Percentiles rank a stretch among this genome's conserved stretches.
phyloP scores from a whole-genome alignment of 257 asterid species.

The Echites panduratus region DNA sequence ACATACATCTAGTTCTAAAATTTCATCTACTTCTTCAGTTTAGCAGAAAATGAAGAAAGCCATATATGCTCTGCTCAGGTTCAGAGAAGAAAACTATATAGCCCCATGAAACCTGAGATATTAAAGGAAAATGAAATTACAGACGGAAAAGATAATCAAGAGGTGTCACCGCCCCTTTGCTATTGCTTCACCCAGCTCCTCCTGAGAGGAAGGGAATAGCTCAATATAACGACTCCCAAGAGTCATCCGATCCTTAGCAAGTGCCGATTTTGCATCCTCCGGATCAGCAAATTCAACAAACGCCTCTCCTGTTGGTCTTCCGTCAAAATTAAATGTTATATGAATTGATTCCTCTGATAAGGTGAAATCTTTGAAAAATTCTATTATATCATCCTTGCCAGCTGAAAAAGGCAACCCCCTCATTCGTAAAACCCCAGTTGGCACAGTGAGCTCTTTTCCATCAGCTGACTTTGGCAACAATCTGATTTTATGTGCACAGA shows the following conservation, averaged over 20 bases:
- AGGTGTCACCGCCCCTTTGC: conserved; percentile 51
- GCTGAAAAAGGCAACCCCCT: conserved; percentile 92
- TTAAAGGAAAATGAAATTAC: background rate
- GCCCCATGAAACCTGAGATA: background rate
- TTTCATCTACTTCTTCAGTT: background rate
- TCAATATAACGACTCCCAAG: conserved; percentile 85
- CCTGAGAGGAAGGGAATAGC: conserved; percentile 61
- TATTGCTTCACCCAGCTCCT: conserved; percentile 55
- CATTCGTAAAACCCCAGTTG: conserved; percentile 60
- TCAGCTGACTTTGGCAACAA: conserved; percentile 49
- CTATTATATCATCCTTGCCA: conserved; percentile 75
- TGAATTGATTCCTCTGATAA: conserved; percentile 65
- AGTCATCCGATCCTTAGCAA: conserved; percentile 88
- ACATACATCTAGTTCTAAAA: background rate
- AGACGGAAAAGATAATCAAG: conserved; percentile 8
- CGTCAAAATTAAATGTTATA: conserved; percentile 50
- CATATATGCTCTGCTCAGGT: background rate
- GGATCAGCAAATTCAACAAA: conserved; percentile 68
- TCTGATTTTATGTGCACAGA: conserved; percentile 26
- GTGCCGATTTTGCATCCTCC: conserved; percentile 74
- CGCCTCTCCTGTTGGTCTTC: conserved; percentile 88
- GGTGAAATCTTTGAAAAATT: conserved; percentile 60
- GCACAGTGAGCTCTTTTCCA: conserved; percentile 52
- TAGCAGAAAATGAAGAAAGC: background rate
- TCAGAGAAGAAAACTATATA: background rate